Conservation (phyloP, 2,329 filamentous ascomycete species). For the Zymoseptoria crescenta region DNA sequence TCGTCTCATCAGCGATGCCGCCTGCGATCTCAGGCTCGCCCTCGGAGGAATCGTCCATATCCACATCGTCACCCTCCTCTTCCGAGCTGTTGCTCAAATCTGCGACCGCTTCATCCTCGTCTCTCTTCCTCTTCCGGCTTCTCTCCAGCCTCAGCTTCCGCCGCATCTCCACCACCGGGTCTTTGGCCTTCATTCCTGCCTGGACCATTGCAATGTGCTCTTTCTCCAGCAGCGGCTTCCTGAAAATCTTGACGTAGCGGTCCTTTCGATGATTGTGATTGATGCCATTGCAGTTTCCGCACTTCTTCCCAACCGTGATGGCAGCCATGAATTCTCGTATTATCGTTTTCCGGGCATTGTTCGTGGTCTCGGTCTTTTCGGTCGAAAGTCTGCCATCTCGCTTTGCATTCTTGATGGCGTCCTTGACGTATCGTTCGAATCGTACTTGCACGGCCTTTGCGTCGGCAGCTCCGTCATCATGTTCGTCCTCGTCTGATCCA, state of each 20-base stretch:
- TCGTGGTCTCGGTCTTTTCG: slow-evolving; percentile 76
- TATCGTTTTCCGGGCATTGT: slow-evolving; percentile 65
- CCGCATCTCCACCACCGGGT: slow-evolving; percentile 58
- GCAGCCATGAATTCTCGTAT: slow-evolving; percentile 74
- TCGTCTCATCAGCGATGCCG: slow-evolving; percentile 44
- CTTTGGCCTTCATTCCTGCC: slow-evolving; percentile 56
- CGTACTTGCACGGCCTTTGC: slow-evolving; percentile 49
- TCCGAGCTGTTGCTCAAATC: slow-evolving; percentile 51
- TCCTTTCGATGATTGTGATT: slow-evolving; percentile 84
- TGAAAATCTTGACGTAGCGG: slow-evolving; percentile 85
- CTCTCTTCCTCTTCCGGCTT: slow-evolving; percentile 39
- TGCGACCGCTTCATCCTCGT: slow-evolving; percentile 62
- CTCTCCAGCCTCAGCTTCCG: slow-evolving; percentile 33
- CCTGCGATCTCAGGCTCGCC: slow-evolving; percentile 30
- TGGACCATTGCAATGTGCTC: slow-evolving; percentile 71
- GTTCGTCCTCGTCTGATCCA: slow-evolving; percentile 46
- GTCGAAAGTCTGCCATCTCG: slow-evolving; percentile 39
- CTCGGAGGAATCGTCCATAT: slow-evolving; percentile 32
- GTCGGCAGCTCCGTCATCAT: slow-evolving; percentile 53
- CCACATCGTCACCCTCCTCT: slow-evolving; percentile 33
- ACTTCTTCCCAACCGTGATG: slow-evolving; percentile 62
- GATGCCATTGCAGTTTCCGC: slow-evolving; percentile 59
- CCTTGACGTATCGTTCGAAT: slow-evolving; percentile 62
- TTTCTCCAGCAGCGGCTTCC: slow-evolving; percentile 67
- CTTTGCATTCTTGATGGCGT: slow-evolving; percentile 56